Evolutionary conservation across 352 stramenopile species (phyloP).

Genomic region (Elongisporangium anandrum): DNA sequence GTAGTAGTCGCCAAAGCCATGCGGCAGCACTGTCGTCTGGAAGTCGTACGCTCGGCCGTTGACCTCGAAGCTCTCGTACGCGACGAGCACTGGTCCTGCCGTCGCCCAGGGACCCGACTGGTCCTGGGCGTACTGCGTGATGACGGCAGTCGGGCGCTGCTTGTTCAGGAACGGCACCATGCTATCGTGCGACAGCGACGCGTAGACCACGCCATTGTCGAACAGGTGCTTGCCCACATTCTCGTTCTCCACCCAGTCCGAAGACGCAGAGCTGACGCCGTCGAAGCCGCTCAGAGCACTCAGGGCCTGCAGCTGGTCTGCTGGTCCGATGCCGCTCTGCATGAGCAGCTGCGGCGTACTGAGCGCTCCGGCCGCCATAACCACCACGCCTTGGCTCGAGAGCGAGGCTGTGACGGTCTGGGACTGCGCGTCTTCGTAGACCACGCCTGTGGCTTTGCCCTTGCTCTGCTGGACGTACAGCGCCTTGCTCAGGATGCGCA

Average conservation of each 20-base stretch:
- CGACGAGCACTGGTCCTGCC: conserved; percentile 20
- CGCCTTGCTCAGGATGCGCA: conserved; percentile 41
- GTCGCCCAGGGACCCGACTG: conserved; percentile 17
- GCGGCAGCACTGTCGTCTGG: conserved; percentile 18
- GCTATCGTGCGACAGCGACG: conserved; percentile 10
- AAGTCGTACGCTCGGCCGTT: conserved; percentile 20
- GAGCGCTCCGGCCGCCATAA: conserved; percentile 53
- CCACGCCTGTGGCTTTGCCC: conserved; percentile 38
- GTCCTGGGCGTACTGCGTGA: conserved; percentile 18
- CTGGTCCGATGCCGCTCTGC: conserved; percentile 51
- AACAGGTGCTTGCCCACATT: conserved; percentile 16
- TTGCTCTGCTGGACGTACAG: conserved; percentile 41
- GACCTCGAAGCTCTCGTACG: conserved; percentile 20
- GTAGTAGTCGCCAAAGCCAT: conserved; percentile 18
- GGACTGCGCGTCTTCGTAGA: conserved; percentile 24
- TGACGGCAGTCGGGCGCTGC: conserved; percentile 3
- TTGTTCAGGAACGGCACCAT: conserved; percentile 20
- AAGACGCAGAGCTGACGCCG: background rate
- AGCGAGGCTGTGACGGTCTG: conserved; percentile 7
- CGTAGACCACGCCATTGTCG: conserved; percentile 13
- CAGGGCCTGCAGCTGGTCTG: conserved; percentile 27
- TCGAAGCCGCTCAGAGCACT: conserved; percentile 1
- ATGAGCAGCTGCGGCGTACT: conserved; percentile 67
- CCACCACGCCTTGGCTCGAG: conserved; percentile 31
- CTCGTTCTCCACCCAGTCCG: conserved; percentile 9